Conservation (phyloP, 176 grass and related monocot species). For the Phragmites australis region DNA sequence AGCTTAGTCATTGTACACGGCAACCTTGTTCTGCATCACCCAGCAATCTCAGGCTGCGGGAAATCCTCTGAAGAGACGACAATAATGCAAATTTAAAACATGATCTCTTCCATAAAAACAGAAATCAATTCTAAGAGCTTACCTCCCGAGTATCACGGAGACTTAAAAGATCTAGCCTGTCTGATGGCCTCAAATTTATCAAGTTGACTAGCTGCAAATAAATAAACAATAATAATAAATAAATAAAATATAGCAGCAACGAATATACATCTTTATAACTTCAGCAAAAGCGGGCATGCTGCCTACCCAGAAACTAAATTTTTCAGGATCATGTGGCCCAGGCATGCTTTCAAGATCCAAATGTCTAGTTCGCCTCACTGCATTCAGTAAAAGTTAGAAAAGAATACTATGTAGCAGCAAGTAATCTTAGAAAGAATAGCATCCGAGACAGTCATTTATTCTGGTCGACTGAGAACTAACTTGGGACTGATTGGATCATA, state of each 20-base stretch:
- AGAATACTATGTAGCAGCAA: constrained; percentile 9
- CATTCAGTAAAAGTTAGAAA: constrained; percentile 41
- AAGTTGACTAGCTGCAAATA: constrained; percentile 78
- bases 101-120: constrained; percentile 16
- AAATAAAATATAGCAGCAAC: not conserved
- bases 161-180: constrained; percentile 75
- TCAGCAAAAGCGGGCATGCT: constrained; percentile 3
- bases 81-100: constrained; percentile 37
- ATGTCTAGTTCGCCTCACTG: constrained; percentile 69
- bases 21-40: constrained; percentile 76
- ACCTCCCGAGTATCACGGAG: constrained; percentile 73
- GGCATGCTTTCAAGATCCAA: constrained; percentile 81
- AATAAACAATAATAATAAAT: constrained; percentile 14
- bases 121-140: constrained; percentile 7
- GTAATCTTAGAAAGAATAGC: not conserved
- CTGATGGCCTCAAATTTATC: constrained; percentile 81
- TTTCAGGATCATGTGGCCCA: constrained; percentile 76
- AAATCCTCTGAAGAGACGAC: constrained; percentile 66
- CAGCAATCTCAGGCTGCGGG: constrained; percentile 56
- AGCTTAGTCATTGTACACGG: constrained; percentile 62
- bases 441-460: not conserved
- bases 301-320: constrained; percentile 94
- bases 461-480: not conserved
- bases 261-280: constrained; percentile 2
- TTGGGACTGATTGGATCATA: not conserved